Conservation (phyloP, 2,329 filamentous ascomycete species). For the Fusarium irregulare region DNA sequence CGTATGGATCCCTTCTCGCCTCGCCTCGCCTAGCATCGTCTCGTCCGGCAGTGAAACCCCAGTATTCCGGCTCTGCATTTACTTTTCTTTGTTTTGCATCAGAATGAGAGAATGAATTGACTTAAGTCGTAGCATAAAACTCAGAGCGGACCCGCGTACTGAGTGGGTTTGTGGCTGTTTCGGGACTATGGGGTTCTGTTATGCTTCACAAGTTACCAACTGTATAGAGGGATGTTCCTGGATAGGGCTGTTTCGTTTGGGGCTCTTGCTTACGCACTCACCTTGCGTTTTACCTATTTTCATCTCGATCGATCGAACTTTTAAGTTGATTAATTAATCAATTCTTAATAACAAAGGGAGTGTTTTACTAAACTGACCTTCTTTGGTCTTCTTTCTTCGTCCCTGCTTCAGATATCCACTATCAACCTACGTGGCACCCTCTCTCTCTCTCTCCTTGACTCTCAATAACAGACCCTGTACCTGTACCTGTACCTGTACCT, state of each 20-base stretch:
- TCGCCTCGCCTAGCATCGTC: constrained; percentile 18
- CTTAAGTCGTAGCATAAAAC: constrained; percentile 21
- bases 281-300: constrained; percentile 1
- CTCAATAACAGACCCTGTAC: constrained; percentile 15
- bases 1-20: background rate
- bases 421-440: constrained; percentile 22
- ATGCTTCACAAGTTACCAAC: constrained; percentile 14
- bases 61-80: constrained; percentile 18
- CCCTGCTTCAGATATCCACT: constrained; percentile 11
- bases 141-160: background rate
- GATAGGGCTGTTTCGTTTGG: constrained; percentile 8
- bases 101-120: constrained; percentile 3
- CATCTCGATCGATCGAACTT: constrained; percentile 24
- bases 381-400: background rate
- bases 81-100: constrained; percentile 19
- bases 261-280: constrained; percentile 7
- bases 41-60: constrained; percentile 38
- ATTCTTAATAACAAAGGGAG: background rate
- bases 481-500: background rate
- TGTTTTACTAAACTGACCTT: background rate
- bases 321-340: background rate
- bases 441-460: background rate
- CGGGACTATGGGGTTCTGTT: constrained; percentile 32
- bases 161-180: constrained; percentile 33
- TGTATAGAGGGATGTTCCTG: background rate